Evolutionary conservation across 352 stramenopile genomes (phyloP), one percentile per base, ranked within the genome.

Genomic region (Phytophthora melonis): DNA sequence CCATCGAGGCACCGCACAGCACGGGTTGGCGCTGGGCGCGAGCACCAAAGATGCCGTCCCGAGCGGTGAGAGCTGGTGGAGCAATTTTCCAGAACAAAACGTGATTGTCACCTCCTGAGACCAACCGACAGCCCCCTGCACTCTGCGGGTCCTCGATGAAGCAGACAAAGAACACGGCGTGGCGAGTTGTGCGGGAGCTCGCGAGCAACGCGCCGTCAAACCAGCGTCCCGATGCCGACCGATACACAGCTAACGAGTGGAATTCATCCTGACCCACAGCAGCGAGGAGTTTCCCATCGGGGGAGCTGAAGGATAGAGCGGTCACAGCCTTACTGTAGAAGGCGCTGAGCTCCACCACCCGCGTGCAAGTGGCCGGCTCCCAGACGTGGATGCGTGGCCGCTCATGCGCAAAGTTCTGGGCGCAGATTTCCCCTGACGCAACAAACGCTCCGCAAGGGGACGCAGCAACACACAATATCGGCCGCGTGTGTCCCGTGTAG

Each of bases 71-170:
- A 39, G 57, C 60, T 10, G 86, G 84, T 9, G 81, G 59, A 11
- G 89, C 79, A 7, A 93, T 59, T 41, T 81, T 84, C 87, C 88
- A 95, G 58, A 95, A 95, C 32, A 83, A 66, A 36, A 93, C 84
- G 61, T 95, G 87, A 62, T 91, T 71, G 10, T 88, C 76, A 1
- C 88, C 88, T 45, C 87, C 88, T 1, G 84, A 90, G 21, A 90
- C 83, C 36, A 95, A 65, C 4, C 83, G 75, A 63, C 75, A 93
- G 39, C 75, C 65, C 25, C 75, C 72, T 55, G 74, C 66, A 58
- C 83, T 79, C 21, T 89, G 77, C 0, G 81, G 63, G 36, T 93
- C 86, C 16, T 91, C 84, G 6, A 91, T 74, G 34, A 87, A 92
- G 32, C 77, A 75, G 11, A 92, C 78, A 41, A 92, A 93, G 52